Conservation (phyloP, 1,284 basidiomycete species). For the Ustilago shanxiensis region DNA sequence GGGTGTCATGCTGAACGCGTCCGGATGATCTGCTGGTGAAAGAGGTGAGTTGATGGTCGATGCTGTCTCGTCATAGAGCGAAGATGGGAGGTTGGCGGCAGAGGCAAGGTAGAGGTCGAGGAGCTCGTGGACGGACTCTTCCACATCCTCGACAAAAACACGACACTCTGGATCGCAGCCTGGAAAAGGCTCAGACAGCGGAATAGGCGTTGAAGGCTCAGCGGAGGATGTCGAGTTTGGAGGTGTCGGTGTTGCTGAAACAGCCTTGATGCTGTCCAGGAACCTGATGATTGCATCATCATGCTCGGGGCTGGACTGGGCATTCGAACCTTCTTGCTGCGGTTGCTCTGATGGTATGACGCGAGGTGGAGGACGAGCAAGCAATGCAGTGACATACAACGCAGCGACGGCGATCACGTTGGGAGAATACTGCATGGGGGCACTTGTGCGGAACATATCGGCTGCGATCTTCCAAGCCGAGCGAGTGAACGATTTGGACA, state of each 20-base stretch:
- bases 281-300: conserved; percentile 15
- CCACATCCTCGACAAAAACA: conserved; percentile 48
- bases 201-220: background rate
- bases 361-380: conserved; percentile 36
- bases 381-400: conserved; percentile 56
- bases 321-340: background rate
- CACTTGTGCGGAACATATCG: conserved; percentile 59
- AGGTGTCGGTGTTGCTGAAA: conserved; percentile 23
- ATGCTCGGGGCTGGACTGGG: background rate
- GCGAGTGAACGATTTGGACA: conserved; percentile 44
- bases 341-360: background rate
- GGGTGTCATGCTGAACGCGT: conserved; percentile 24
- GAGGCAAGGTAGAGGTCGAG: conserved; percentile 50
- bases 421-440: conserved; percentile 63
- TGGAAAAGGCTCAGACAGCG: conserved; percentile 32
- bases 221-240: background rate
- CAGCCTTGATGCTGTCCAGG: conserved; percentile 21
- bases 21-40: conserved; percentile 46
- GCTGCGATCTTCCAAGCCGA: conserved; percentile 64
- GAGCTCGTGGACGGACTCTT: conserved; percentile 51
- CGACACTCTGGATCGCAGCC: conserved; percentile 21
- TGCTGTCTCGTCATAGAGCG: conserved; percentile 34
- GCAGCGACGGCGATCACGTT: conserved; percentile 61
- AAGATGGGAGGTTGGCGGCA: conserved; percentile 33
- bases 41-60: conserved; percentile 38